These are phyloP conservation scores for Neurospora sp. DNA, from an alignment of 2,329 filamentous ascomycete species.

Conservation along the genomic window DNA sequence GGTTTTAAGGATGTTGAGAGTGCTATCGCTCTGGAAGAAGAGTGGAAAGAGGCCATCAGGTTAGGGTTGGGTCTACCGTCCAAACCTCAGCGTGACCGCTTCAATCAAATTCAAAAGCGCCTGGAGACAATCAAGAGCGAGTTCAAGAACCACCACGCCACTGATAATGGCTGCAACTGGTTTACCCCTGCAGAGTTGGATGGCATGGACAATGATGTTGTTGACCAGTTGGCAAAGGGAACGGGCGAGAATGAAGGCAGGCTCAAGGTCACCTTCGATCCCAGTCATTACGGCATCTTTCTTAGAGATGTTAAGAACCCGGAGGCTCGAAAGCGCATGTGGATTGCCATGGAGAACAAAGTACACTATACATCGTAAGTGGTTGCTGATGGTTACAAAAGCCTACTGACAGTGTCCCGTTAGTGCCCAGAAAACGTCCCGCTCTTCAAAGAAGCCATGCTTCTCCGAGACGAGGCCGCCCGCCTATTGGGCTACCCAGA, in stretches of 20 bases:
- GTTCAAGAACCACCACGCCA: constrained; percentile 72
- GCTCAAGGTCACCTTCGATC: constrained; percentile 66
- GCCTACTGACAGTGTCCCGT: background rate
- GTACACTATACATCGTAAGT: constrained; percentile 21
- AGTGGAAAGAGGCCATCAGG: constrained; percentile 65
- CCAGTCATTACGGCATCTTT: background rate
- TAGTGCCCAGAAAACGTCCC: constrained; percentile 59
- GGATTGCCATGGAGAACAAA: constrained; percentile 73
- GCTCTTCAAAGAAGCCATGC: constrained; percentile 64
- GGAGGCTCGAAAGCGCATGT: constrained; percentile 57
- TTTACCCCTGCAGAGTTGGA: constrained; percentile 63
- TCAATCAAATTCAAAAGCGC: constrained; percentile 79
- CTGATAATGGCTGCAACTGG: constrained; percentile 75
- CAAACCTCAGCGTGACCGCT: constrained; percentile 61
- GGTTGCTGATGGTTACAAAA: background rate
- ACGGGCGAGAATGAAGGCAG: constrained; percentile 60
- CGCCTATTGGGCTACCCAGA: constrained; percentile 67
- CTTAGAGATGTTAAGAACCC: constrained; percentile 45
- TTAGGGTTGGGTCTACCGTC: constrained; percentile 65
- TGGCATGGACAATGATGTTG: constrained; percentile 62
- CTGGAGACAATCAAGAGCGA: constrained; percentile 64
- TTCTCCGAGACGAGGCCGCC: constrained; percentile 68
- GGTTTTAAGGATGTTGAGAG: constrained; percentile 49
- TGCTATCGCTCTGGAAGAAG: constrained; percentile 63
- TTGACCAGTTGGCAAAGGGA: constrained; percentile 60